Evolutionary conservation across 148 eudicot species (phyloP).

Genomic region (Rheum nobile): DNA sequence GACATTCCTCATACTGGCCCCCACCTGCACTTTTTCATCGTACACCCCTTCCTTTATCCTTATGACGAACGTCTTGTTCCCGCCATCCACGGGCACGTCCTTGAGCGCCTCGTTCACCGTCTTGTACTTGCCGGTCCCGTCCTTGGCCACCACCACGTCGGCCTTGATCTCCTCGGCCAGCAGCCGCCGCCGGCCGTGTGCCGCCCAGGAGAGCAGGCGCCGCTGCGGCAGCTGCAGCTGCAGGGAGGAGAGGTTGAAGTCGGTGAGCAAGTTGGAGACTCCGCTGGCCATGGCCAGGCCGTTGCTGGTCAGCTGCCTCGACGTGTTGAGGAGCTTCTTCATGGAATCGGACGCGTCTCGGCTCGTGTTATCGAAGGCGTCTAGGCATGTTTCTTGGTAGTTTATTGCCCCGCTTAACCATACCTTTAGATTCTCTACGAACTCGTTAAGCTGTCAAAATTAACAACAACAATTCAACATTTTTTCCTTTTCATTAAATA

Average conservation of each 20-base stretch:
- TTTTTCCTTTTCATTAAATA: too few relatives aligned
- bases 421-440: conserved; percentile 26
- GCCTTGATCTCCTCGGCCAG: conserved; percentile 10
- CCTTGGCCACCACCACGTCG: conserved; percentile 26
- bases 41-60: conserved; percentile 50
- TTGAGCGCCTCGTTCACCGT: conserved; percentile 24
- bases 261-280: conserved; percentile 7
- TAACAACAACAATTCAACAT: too few relatives aligned
- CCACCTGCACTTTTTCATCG: conserved; percentile 31
- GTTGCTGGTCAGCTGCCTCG: conserved; percentile 19
- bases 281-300: conserved; percentile 18
- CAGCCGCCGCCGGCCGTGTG: neutral
- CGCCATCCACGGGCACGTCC: conserved; percentile 15
- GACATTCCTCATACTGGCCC: conserved; percentile 24
- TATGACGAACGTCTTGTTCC: conserved; percentile 30
- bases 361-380: conserved; percentile 32
- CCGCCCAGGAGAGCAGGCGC: neutral
- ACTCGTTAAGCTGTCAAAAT: conserved; percentile 15
- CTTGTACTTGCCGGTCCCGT: conserved; percentile 28
- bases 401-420: conserved; percentile 49
- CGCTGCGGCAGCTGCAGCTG: neutral
- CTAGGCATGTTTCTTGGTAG: conserved; percentile 36
- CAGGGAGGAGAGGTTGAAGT: conserved; percentile 1
- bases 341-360: conserved; percentile 28
- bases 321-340: conserved; percentile 16